Base-by-base conservation (phyloP, 768 basidiomycete genomes). In the Suillus variegatus region DNA sequence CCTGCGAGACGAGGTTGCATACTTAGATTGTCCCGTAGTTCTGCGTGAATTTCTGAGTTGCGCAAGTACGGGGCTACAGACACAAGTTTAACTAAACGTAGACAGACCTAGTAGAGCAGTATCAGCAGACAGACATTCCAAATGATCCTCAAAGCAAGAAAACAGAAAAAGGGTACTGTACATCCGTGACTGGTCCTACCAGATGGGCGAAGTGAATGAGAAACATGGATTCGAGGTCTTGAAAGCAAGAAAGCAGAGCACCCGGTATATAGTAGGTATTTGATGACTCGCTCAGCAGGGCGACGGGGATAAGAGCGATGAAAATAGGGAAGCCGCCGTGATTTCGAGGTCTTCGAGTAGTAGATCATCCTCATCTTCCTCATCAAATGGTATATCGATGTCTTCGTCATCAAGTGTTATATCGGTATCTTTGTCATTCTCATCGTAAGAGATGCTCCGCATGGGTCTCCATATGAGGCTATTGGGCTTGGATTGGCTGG, bases 121-220 rank as follows among this genome's bases (percentile, higher is more conserved):
- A 55, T 55, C 54, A 55, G 54, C 6, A 35, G 12, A n/a, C 35
- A 35, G 32, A 55, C 18, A 20, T 35, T 55, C 5, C 12, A n/a
- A 13, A 55, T n/a, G 54, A 55, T 35, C 20, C 35, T 55, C 35
- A 36, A 20, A 54, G 18, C 52, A 54, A 55, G 54, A 55, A 36
- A 55, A n/a, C 35, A 55, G 54, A 55, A 55, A 52, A 55, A 55
- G 20, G 35, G 32, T 55, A n/a, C 20, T 55, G 52, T 54, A 32
- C 52, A 54, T 54, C 9, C 28, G 16, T 54, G 10, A 35, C 32
- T 20, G 54, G 5, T 54, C 28, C 28, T 10, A 18, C 18, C 16
- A 54, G 52, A 54, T 32, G 9, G 52, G 32, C 16, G 32, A 35
- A 20, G 52, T 54, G 32, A 9, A 54, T 35, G 52, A 35, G 52